A percentile compares a stretch with the other conserved stretches of the same genome.
Evolutionary conservation across 495 filamentous ascomycete genomes (phyloP).

Genomic region (Penicillium ucsense): DNA sequence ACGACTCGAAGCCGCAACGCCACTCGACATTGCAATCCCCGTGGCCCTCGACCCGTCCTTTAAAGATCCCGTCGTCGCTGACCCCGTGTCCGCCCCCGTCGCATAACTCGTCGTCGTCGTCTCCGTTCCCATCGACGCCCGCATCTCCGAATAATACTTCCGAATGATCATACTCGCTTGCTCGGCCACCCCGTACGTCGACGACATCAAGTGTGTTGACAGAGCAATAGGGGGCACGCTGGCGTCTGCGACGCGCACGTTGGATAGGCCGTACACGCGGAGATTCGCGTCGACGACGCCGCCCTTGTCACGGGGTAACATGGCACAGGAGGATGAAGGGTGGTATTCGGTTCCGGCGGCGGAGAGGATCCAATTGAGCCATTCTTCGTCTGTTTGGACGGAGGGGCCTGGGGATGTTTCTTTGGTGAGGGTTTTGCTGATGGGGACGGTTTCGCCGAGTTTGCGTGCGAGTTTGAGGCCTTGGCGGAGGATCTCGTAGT

Average conservation of each 20-base stretch:
- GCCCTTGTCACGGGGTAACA: conserved; percentile 37
- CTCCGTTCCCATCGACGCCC: not conserved
- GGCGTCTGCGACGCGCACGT: conserved; percentile 43
- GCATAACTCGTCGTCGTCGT: not conserved
- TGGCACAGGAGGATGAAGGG: conserved; percentile 40
- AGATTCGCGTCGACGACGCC: conserved; percentile 42
- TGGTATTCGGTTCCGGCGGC: conserved; percentile 32
- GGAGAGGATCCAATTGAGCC: conserved; percentile 13
- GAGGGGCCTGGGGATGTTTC: conserved; percentile 17
- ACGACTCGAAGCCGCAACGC: too few relatives aligned
- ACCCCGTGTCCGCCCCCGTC: too few relatives aligned
- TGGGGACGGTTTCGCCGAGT: conserved; percentile 15
- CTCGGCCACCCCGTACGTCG: conserved; percentile 42
- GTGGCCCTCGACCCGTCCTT: too few relatives aligned
- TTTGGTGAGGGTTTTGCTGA: conserved; percentile 15
- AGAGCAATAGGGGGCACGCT: conserved; percentile 36
- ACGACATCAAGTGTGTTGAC: conserved; percentile 41
- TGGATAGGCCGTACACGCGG: conserved; percentile 38
- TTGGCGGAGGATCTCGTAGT: conserved; percentile 24
- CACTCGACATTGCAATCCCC: too few relatives aligned
- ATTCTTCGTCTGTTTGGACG: conserved; percentile 18
- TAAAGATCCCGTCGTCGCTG: too few relatives aligned
- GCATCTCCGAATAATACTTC: not conserved
- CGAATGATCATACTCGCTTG: conserved; percentile 21
- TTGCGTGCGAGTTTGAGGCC: conserved; percentile 25